A percentile compares a stretch with the other conserved stretches of the same genome.
These are phyloP conservation scores for Coemansia sp. DNA, from an alignment of 192 early-diverging fungal genomes.

Conservation along the genomic window DNA sequence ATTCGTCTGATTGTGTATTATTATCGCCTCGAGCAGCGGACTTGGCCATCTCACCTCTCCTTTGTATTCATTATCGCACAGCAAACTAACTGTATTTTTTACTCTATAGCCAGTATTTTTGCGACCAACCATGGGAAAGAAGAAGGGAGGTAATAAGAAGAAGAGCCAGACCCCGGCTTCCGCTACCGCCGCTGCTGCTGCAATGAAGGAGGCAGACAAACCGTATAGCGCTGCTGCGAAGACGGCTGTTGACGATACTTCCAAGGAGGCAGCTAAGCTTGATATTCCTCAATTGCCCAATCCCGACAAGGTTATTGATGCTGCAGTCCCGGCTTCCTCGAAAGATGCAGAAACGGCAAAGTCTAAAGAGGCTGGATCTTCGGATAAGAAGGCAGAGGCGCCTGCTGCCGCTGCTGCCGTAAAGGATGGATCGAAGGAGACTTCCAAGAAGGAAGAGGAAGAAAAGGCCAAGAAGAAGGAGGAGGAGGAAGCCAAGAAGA, in stretches of 20 bases:
- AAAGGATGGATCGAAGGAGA: conserved; percentile 12
- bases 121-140: not conserved
- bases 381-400: conserved; percentile 16
- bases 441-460: not conserved
- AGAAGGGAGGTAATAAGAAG: conserved; percentile 12
- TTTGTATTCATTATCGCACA: too few species aligned
- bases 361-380: not conserved
- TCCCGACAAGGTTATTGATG: conserved; percentile 17
- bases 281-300: conserved; percentile 17
- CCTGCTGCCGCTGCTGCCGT: conserved; percentile 11
- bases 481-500: conserved; percentile 1
- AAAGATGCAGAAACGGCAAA: conserved; percentile 16
- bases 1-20: not conserved
- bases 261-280: conserved; percentile 1
- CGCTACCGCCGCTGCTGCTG: conserved; percentile 8
- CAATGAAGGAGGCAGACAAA: conserved; percentile 3
- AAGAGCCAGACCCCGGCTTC: conserved; percentile 5
- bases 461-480: conserved; percentile 8
- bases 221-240: conserved; percentile 1
- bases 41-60: too few species aligned
- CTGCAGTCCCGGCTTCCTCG: conserved; percentile 12
- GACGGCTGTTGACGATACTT: not conserved
- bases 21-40: too few species aligned
- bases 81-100: too few species aligned
- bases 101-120: too few species aligned